A percentile compares a stretch with the other conserved stretches of the same genome.
phyloP scores from a whole-genome alignment of 306 rosid species.

The Medicago lupulina region DNA sequence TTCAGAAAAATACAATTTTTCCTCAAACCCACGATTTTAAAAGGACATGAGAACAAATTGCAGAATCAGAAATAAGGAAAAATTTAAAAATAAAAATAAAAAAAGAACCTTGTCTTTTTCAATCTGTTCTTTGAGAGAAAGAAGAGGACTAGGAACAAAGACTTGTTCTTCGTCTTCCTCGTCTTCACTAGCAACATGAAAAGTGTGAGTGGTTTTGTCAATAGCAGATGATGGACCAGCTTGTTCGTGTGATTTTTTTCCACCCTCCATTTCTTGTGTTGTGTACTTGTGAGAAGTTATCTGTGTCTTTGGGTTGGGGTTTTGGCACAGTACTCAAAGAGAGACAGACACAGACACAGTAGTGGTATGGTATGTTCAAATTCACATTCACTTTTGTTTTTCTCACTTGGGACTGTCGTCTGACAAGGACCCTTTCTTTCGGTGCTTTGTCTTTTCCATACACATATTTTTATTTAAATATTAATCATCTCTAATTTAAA shows the following conservation, averaged over 20 bases:
- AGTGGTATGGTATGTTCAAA: background rate
- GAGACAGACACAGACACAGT: background rate
- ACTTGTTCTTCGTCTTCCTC: conserved; percentile 51
- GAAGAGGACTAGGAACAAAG: conserved; percentile 86
- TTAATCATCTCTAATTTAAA: too few relatives aligned
- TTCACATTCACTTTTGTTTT: conserved; percentile 7
- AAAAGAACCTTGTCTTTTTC: conserved; percentile 80
- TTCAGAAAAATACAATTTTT: background rate
- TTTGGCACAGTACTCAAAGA: conserved; percentile 16
- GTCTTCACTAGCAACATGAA: conserved; percentile 36
- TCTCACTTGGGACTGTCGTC: background rate
- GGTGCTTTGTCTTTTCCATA: conserved; percentile 12
- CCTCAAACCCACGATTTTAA: conserved; percentile 36
- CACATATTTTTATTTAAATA: background rate
- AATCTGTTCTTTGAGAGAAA: conserved; percentile 96
- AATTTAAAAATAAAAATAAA: background rate
- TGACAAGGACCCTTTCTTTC: conserved; percentile 20
- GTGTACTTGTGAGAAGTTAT: background rate
- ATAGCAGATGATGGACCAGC: conserved; percentile 69
- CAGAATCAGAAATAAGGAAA: background rate
- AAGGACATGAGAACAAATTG: background rate
- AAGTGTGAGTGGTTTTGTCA: conserved; percentile 29
- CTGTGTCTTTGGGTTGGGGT: background rate
- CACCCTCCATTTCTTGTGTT: conserved; percentile 59
- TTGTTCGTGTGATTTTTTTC: conserved; percentile 61